phyloP scores from a whole-genome alignment of 129 eudicot species.

The Sambucus nigra region DNA sequence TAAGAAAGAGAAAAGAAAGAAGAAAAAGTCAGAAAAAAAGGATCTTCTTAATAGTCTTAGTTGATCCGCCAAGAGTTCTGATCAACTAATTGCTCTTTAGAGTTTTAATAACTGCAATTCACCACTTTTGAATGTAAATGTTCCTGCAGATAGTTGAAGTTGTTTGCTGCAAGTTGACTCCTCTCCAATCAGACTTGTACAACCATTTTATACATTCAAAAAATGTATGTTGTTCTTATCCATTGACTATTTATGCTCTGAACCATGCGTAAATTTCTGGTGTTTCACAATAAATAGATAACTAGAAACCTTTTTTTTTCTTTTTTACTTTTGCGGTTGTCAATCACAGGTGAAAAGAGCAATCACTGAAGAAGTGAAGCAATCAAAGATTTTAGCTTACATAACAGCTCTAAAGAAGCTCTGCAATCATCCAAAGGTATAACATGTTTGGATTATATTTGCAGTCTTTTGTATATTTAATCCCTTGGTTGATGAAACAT shows the following conservation, averaged over 20 bases:
- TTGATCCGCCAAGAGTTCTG: constrained; percentile 8
- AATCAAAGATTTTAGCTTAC: constrained; percentile 74
- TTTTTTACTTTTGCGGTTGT: constrained; percentile 6
- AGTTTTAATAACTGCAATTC: constrained; percentile 4
- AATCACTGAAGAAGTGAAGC: constrained; percentile 65
- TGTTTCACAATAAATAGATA: constrained; percentile 8
- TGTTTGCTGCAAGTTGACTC: constrained; percentile 92
- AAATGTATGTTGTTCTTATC: constrained; percentile 43
- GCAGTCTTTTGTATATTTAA: background rate
- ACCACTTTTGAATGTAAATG: constrained; percentile 1
- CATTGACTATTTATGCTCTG: background rate
- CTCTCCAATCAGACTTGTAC: constrained; percentile 74
- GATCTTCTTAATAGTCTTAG: too few species aligned
- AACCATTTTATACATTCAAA: constrained; percentile 90
- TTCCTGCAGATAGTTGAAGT: constrained; percentile 77
- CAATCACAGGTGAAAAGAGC: constrained; percentile 67
- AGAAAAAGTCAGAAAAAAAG: too few species aligned
- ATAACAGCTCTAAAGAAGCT: constrained; percentile 97
- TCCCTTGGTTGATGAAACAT: background rate
- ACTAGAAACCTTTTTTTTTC: constrained; percentile 3
- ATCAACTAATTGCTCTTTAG: constrained; percentile 8
- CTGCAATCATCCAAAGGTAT: constrained; percentile 99
- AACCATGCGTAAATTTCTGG: constrained; percentile 6
- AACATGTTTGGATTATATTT: background rate
- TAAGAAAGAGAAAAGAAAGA: too few species aligned